phyloP scores from a whole-genome alignment of 176 grass and related monocot species.

The Musa itinerans region DNA sequence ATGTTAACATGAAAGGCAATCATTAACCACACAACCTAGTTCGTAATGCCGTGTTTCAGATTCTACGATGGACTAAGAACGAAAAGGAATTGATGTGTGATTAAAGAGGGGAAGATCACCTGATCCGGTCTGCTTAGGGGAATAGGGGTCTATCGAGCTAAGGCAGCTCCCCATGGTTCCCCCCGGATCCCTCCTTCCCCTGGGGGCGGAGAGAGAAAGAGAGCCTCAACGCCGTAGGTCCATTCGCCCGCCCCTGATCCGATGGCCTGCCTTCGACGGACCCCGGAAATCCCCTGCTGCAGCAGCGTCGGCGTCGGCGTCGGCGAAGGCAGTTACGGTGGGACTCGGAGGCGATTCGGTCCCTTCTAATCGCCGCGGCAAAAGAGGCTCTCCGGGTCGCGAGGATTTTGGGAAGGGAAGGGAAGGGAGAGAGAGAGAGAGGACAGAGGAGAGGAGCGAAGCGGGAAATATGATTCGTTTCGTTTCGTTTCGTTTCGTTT shows the following conservation, averaged over 20 bases:
- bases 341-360: not conserved
- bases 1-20: too few species aligned
- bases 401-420: not conserved
- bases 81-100: not conserved
- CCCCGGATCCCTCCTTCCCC: constrained; percentile 1
- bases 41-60: too few species aligned
- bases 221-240: not conserved
- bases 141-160: not conserved
- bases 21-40: not conserved
- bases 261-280: not conserved
- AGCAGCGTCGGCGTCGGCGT: not conserved
- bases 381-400: not conserved
- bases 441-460: not conserved
- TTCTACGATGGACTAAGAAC: not conserved
- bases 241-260: not conserved
- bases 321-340: not conserved
- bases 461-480: not conserved
- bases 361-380: not conserved
- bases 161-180: constrained; percentile 1
- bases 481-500: not conserved
- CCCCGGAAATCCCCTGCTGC: not conserved
- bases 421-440: too few species aligned
- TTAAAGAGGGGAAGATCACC: not conserved
- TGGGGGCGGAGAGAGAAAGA: not conserved
- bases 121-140: not conserved